Conservation (phyloP, 352 stramenopile genomes). For the Pythium sp. region DNA sequence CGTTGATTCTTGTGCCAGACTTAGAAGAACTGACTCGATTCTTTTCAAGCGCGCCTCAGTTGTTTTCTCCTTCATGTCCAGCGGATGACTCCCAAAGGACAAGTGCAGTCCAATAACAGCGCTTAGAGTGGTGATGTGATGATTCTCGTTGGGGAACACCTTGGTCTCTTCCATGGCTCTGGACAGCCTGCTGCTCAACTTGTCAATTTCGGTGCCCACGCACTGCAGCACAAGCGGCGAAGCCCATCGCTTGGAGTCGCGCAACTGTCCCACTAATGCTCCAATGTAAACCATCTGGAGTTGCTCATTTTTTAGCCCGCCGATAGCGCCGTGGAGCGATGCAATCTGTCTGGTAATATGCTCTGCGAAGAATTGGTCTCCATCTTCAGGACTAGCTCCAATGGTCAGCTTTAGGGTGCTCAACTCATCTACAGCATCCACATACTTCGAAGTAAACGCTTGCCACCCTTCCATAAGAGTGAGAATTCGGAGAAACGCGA, state of each 20-base stretch:
- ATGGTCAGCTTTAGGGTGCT: constrained; percentile 42
- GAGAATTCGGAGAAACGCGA: constrained; percentile 31
- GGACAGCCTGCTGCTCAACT: constrained; percentile 23
- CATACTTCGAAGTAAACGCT: constrained; percentile 43
- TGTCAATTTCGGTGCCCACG: constrained; percentile 23
- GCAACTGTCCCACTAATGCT: constrained; percentile 34
- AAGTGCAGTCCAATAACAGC: constrained; percentile 35
- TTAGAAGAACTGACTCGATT: constrained; percentile 24
- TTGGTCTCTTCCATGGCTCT: constrained; percentile 35
- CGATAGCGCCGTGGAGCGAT: constrained; percentile 9
- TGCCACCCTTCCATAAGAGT: constrained; percentile 40
- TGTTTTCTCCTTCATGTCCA: constrained; percentile 22
- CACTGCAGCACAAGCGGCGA: constrained; percentile 24
- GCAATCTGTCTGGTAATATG: constrained; percentile 20
- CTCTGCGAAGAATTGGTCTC: constrained; percentile 38
- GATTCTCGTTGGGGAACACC: constrained; percentile 29
- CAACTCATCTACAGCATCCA: constrained; percentile 31
- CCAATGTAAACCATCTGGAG: constrained; percentile 29
- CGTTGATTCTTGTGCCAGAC: constrained; percentile 14
- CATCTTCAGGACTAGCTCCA: constrained; percentile 35
- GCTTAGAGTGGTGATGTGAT: constrained; percentile 20
- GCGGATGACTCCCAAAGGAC: constrained; percentile 24
- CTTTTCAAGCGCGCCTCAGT: constrained; percentile 22
- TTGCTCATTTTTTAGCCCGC: constrained; percentile 19
- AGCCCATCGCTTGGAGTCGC: constrained; percentile 35